Evolutionary conservation across 768 basidiomycete genomes (phyloP).

Genomic region (Amanita brunnescens): DNA sequence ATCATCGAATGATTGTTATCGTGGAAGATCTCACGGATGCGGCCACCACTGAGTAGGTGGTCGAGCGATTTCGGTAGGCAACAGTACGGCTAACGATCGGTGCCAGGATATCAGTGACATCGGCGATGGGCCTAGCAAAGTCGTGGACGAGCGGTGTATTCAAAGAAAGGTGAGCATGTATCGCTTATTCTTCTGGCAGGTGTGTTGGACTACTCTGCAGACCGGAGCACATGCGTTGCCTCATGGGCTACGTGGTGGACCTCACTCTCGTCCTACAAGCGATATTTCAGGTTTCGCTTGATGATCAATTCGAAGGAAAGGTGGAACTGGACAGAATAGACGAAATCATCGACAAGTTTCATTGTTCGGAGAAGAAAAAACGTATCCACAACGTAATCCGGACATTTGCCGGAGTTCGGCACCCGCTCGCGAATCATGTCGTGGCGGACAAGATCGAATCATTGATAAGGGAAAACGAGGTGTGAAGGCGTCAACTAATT

Average conservation of each 20-base stretch:
- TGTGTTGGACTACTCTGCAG: neutral
- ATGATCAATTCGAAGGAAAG: neutral
- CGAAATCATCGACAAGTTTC: neutral
- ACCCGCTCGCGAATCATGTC: neutral
- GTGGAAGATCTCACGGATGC: neutral
- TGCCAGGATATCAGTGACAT: neutral
- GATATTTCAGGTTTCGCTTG: neutral
- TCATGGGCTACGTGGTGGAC: neutral
- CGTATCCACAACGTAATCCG: neutral
- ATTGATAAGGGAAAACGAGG: neutral
- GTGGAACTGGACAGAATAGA: neutral
- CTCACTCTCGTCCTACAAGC: neutral
- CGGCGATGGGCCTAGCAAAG: neutral
- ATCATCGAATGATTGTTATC: neutral
- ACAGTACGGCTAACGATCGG: neutral
- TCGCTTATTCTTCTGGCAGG: neutral
- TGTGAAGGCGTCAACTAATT: neutral
- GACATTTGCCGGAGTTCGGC: neutral
- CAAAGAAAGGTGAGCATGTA: neutral
- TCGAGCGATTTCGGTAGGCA: neutral
- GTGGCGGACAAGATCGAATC: neutral
- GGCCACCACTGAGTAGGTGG: neutral
- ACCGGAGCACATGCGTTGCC: neutral
- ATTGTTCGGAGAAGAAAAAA: neutral
- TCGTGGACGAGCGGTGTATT: neutral